phyloP scores from a whole-genome alignment of 73 alveolate species.

The Stentor coeruleus region DNA sequence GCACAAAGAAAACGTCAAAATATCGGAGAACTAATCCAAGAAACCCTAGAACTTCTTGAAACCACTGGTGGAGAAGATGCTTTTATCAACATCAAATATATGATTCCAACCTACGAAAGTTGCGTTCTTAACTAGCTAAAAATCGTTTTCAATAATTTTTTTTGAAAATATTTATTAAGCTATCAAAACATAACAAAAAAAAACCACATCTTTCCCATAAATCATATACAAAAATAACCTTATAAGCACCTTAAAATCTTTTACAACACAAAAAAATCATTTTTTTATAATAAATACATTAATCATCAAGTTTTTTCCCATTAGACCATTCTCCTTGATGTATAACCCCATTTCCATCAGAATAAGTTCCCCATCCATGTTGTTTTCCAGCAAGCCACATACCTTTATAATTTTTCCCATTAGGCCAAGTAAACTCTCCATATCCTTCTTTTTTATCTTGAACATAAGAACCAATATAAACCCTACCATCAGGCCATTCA shows the following conservation, averaged over 20 bases:
- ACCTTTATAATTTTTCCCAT: conserved; percentile 66
- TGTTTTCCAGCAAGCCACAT: conserved; percentile 49
- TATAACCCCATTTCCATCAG: conserved; percentile 31
- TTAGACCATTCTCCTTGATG: conserved; percentile 41
- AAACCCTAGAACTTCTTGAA: conserved; percentile 94
- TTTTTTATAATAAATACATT: no score
- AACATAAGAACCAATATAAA: conserved; percentile 61
- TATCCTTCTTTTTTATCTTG: conserved; percentile 73
- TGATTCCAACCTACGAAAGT: conserved; percentile 99
- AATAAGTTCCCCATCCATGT: conserved; percentile 55
- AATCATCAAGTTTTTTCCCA: conserved; percentile 28
- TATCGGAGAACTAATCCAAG: conserved; percentile 93
- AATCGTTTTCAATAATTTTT: no score
- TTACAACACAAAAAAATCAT: no score
- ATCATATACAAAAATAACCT: no score
- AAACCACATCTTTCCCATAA: no score
- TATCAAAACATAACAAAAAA: no score
- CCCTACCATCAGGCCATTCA: conserved; percentile 61
- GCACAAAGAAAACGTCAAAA: conserved; percentile 88
- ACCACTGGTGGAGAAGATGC: conserved; percentile 99
- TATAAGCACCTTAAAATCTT: no score
- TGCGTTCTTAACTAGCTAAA: conserved; percentile 87
- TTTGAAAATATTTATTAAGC: no score
- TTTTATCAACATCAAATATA: conserved; percentile 98
- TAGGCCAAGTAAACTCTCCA: conserved; percentile 73